Conservation (phyloP, 192 early-diverging fungal genomes). For the Coemansia sp. region DNA sequence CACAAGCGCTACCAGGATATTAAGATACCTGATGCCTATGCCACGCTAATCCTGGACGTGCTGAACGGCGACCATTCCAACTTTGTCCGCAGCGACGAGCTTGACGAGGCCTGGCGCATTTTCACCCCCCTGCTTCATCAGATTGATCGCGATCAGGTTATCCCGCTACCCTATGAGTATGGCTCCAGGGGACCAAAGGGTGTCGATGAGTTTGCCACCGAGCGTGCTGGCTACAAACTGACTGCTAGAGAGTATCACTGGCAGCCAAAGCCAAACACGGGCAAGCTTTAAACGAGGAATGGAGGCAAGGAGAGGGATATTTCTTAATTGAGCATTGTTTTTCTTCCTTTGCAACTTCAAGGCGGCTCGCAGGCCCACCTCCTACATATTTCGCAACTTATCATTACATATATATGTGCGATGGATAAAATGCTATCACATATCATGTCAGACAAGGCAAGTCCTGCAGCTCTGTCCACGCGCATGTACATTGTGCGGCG, state of each 20-base stretch:
- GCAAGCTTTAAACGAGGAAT: constrained; percentile 10
- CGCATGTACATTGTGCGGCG: no score
- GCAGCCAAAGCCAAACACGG: constrained; percentile 34
- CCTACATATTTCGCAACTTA: no score
- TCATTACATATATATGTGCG: no score
- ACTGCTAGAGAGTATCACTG: constrained; percentile 49
- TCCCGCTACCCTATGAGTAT: constrained; percentile 71
- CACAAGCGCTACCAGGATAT: constrained; percentile 78
- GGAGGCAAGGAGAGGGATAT: no score
- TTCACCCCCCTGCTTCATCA: constrained; percentile 93
- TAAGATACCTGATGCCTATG: constrained; percentile 97
- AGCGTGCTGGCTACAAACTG: constrained; percentile 50
- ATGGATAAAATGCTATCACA: no score
- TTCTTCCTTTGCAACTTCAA: no score
- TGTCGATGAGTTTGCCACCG: constrained; percentile 61
- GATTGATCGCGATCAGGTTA: constrained; percentile 66
- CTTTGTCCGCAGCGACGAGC: constrained; percentile 89
- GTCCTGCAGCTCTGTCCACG: no score
- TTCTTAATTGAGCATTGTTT: no score
- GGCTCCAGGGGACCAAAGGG: constrained; percentile 80
- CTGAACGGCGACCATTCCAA: constrained; percentile 90
- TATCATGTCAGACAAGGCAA: no score
- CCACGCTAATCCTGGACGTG: constrained; percentile 89
- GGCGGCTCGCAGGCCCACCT: no score
- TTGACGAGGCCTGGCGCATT: constrained; percentile 96